Base-by-base conservation (phyloP, 306 rosid genomes). In the Lablab purpureus region DNA sequence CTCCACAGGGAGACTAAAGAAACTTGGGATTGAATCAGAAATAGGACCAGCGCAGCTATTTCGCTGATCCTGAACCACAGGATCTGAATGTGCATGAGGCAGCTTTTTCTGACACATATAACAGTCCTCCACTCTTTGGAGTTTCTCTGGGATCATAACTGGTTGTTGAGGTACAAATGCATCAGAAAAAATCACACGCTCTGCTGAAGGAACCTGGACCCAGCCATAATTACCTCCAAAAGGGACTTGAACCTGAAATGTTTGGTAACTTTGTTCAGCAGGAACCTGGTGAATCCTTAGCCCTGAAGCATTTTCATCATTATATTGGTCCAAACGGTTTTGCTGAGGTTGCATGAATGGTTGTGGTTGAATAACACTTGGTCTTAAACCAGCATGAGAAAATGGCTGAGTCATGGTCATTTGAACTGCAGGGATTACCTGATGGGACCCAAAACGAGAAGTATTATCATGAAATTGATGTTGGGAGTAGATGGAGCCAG, bases 71-170 rank as follows among this genome's bases (percentile, higher is more conserved):
- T 85, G 92, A 80, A 76, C 87, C 80, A 88, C 58, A 54, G 93
- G 87, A 84, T 94, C 92, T 40, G 97, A 94, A 90, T 94, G 98
- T 18, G 90, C 86, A 84, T 92, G 94, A 79, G 99, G 98, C 79
- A 94, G 76, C 37, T 84, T 85, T 75, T 85, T 89, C 91, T 80
- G 95, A 90, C 99, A 92, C 90, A 92, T 85, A 76, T 83, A 84
- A 83, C 95, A 91, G 65, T 92, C 91, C 82, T 92, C 92, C 75
- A 84, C 72, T 82, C 84, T 84, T 32, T 71, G 81, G 67, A 77
- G 52, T 73, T 87, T 84, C 78, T 87, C 86, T 80, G 91, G 73
- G 83, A 80, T 83, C 82, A 76, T 75, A 72, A 76, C 89, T 30
- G 83, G 87, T 81, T 84, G 94, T 79, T 88, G 89, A 51, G 91